Percentiles rank a stretch among this genome's conserved stretches.
Conservation (phyloP, 192 early-diverging fungal genomes). For the Coemansia sp. region DNA sequence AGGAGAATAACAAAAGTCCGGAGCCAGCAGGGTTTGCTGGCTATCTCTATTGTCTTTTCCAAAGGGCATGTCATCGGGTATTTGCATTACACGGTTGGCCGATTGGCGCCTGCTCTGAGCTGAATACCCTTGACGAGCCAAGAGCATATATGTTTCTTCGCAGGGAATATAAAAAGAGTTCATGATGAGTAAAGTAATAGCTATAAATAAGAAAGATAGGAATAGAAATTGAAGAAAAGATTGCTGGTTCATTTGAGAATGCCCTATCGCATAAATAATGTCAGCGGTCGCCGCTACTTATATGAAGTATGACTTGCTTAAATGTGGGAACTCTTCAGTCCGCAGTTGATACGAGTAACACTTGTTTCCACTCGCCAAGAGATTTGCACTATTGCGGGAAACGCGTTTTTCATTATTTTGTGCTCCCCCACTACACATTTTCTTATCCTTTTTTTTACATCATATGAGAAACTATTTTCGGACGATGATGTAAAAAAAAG, state of each 20-base stretch:
- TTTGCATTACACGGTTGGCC: background rate
- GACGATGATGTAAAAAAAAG: constrained; percentile 12
- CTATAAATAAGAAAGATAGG: background rate
- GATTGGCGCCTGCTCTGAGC: constrained; percentile 35
- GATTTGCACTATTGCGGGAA: constrained; percentile 2
- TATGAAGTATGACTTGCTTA: background rate
- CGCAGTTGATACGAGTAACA: constrained; percentile 1
- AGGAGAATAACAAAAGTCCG: background rate
- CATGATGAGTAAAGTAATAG: constrained; percentile 9
- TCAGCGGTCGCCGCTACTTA: background rate
- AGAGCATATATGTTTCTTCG: constrained; percentile 24
- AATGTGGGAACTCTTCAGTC: background rate
- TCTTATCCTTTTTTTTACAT: constrained; percentile 7
- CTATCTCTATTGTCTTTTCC: constrained; percentile 4
- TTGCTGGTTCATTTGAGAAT: background rate
- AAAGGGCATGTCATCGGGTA: constrained; percentile 9
- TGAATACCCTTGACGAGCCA: constrained; percentile 42
- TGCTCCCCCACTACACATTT: background rate
- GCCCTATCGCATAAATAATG: background rate
- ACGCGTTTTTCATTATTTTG: background rate
- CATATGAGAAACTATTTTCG: constrained; percentile 10
- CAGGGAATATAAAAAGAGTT: constrained; percentile 24
- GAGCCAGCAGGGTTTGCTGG: constrained; percentile 1
- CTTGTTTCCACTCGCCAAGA: background rate
- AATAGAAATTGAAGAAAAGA: background rate